Percentiles rank a stretch among this genome's conserved stretches.
Conservation (phyloP, 2,329 filamentous ascomycete species). For the Aspergillus calidoustus region DNA sequence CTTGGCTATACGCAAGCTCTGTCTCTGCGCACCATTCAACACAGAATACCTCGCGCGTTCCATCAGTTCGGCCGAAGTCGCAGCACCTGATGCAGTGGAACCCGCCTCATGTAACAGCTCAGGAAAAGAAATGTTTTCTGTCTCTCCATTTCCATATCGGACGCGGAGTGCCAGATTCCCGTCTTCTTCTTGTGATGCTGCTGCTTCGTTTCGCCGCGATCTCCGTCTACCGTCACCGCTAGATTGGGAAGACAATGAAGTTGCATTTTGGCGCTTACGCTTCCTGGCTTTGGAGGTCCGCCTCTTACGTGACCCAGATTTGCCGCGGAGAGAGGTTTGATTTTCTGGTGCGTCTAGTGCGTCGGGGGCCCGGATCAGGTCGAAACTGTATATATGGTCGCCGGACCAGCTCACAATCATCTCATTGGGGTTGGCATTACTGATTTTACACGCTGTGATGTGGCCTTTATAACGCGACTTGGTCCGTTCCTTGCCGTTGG, state of each 20-base stretch:
- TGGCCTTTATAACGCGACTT: conserved; percentile 60
- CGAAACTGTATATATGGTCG: conserved; percentile 69
- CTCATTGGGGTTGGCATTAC: conserved; percentile 69
- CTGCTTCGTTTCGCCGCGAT: conserved; percentile 51
- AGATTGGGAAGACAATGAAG: conserved; percentile 47
- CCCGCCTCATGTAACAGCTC: conserved; percentile 29
- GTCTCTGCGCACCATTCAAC: conserved; percentile 57
- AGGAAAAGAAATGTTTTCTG: conserved; percentile 60
- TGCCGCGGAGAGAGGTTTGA: conserved; percentile 31
- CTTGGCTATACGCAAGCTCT: conserved; percentile 61
- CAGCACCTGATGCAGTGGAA: conserved; percentile 35
- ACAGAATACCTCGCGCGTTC: conserved; percentile 50
- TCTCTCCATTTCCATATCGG: conserved; percentile 64
- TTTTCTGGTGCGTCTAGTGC: conserved; percentile 48
- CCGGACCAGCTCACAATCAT: conserved; percentile 71
- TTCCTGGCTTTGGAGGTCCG: conserved; percentile 54
- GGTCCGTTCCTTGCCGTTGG: conserved; percentile 58
- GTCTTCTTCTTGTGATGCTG: conserved; percentile 34
- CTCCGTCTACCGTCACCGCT: conserved; percentile 53
- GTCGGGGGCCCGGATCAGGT: conserved; percentile 64
- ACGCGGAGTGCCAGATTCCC: conserved; percentile 59
- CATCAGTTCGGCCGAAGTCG: conserved; percentile 39
- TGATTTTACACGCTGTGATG: conserved; percentile 73
- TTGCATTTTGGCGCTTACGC: conserved; percentile 59
- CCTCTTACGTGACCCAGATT: conserved; percentile 34